Evolutionary conservation across 1,284 basidiomycete genomes (phyloP).

Genomic region (Puccinia triticina): DNA sequence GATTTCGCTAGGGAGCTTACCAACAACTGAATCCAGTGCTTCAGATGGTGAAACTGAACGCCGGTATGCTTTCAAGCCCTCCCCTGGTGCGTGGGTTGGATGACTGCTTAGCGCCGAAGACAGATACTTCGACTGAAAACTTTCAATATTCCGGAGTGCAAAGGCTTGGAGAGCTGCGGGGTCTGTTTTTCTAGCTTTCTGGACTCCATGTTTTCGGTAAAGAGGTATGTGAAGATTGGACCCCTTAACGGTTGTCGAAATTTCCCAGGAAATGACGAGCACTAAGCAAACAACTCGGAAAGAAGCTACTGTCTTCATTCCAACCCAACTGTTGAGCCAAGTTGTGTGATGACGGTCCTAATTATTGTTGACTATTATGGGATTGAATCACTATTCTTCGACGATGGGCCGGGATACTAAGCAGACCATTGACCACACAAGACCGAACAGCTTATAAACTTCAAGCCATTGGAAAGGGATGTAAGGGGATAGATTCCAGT

Average conservation of each 20-base stretch:
- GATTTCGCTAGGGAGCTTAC: neutral
- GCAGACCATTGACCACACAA: neutral
- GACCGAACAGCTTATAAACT: neutral
- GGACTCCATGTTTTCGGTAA: slow-evolving; percentile 11
- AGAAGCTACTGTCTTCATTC: neutral
- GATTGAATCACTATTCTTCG: neutral
- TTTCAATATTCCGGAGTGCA: slow-evolving; percentile 17
- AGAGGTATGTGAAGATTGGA: slow-evolving; percentile 22
- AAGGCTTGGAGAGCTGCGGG: slow-evolving; percentile 11
- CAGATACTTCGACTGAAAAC: slow-evolving; percentile 18
- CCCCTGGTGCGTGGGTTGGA: neutral
- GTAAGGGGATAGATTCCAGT: neutral
- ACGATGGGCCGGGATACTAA: neutral
- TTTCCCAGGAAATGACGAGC: slow-evolving; percentile 1
- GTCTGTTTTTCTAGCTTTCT: slow-evolving; percentile 12
- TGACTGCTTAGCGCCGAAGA: neutral
- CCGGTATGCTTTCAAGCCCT: neutral
- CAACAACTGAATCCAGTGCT: neutral
- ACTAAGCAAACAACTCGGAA: slow-evolving; percentile 23
- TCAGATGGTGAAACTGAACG: slow-evolving; percentile 15
- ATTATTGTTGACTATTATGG: neutral
- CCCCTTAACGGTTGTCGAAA: neutral
- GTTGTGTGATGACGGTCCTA: neutral
- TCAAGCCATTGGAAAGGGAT: neutral
- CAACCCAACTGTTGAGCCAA: neutral